phyloP scores from a whole-genome alignment of 208 protist genomes.

The Leishmania aethiopica region DNA sequence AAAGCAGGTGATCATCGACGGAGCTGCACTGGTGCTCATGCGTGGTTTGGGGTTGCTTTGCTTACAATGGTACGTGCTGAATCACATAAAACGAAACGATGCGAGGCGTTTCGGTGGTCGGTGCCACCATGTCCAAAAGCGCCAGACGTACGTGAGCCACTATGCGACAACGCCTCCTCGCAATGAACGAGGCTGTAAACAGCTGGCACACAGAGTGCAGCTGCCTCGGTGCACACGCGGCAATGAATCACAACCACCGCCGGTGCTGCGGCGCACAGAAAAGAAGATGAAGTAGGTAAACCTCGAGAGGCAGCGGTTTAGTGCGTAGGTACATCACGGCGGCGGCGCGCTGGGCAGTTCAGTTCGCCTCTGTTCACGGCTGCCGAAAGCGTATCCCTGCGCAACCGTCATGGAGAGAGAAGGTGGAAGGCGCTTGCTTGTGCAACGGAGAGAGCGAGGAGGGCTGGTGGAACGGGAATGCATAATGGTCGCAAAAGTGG shows the following conservation, averaged over 20 bases:
- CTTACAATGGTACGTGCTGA: too few relatives aligned
- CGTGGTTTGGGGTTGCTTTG: background rate
- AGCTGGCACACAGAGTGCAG: background rate
- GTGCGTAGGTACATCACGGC: background rate
- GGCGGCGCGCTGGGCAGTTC: background rate
- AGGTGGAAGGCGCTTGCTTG: background rate
- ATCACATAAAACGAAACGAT: background rate
- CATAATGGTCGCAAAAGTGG: background rate
- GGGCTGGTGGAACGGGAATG: background rate
- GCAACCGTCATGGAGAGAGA: background rate
- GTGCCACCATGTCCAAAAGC: background rate
- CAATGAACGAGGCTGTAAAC: background rate
- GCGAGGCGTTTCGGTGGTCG: too few relatives aligned
- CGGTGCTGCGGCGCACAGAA: background rate
- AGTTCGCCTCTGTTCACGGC: background rate
- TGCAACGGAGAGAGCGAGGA: background rate
- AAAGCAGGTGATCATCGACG: constrained; percentile 25
- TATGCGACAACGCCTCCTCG: background rate
- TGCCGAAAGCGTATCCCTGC: background rate
- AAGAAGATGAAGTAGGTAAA: background rate
- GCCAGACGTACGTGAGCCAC: background rate
- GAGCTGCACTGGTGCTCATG: constrained; percentile 13
- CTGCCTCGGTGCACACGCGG: background rate
- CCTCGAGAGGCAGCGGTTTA: too few relatives aligned
- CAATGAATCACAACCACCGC: background rate